These are phyloP conservation scores for Aureobasidium sp. DNA, from an alignment of 2,329 filamentous ascomycete species.

Conservation along the genomic window DNA sequence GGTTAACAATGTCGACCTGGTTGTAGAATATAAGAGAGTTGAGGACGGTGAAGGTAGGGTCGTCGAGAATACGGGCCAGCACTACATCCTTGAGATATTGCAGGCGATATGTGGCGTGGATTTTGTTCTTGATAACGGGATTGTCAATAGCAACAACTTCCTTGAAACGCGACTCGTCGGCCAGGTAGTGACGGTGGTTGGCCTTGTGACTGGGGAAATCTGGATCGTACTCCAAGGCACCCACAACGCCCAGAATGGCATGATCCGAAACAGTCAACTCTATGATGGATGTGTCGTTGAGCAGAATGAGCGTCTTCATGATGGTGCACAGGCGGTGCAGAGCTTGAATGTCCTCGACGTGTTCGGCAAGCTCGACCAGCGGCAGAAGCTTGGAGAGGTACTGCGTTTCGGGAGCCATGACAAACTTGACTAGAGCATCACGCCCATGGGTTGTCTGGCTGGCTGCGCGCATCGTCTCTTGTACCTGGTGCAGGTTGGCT, in stretches of 20 bases:
- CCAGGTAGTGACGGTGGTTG: slow-evolving; percentile 89
- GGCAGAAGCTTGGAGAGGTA: slow-evolving; percentile 84
- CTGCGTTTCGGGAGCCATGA: slow-evolving; percentile 61
- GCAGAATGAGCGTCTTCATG: slow-evolving; percentile 89
- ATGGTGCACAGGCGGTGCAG: slow-evolving; percentile 92
- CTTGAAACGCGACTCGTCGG: slow-evolving; percentile 83
- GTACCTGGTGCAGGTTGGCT: slow-evolving; percentile 75
- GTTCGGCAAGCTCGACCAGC: slow-evolving; percentile 79
- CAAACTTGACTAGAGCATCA: slow-evolving; percentile 78
- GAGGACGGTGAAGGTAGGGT: slow-evolving; percentile 93
- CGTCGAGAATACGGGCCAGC: slow-evolving; percentile 87
- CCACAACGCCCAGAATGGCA: slow-evolving; percentile 83
- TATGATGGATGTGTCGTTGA: slow-evolving; percentile 88
- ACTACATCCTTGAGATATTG: slow-evolving; percentile 99
- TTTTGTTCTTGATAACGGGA: slow-evolving; percentile 72
- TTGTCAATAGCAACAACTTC: slow-evolving; percentile 93
- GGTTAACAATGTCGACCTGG: slow-evolving; percentile 93
- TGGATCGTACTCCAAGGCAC: slow-evolving; percentile 93
- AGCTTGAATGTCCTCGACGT: slow-evolving; percentile 78
- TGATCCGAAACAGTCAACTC: slow-evolving; percentile 88
- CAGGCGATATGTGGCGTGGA: slow-evolving; percentile 89
- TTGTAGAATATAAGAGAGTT: slow-evolving; percentile 99
- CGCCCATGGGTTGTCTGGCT: slow-evolving; percentile 67
- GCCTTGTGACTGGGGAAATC: slow-evolving; percentile 97
- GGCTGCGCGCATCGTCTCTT: slow-evolving; percentile 71